Percentiles rank a stretch among this genome's conserved stretches.
Conservation (phyloP, 2,329 filamentous ascomycete species). For the Colletotrichum melonis region DNA sequence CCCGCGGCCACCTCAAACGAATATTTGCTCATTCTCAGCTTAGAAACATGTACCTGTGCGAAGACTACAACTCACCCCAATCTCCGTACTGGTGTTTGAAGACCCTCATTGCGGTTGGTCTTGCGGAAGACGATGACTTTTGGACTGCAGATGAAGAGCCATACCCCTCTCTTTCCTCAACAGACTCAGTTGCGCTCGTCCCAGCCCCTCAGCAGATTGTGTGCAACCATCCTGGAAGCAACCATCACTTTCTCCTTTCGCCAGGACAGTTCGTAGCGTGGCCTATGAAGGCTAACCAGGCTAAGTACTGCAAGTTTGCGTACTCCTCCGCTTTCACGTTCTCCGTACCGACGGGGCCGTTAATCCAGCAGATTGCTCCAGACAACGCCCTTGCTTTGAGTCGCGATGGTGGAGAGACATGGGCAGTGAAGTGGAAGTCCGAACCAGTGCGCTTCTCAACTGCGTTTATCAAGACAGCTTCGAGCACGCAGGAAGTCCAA, state of each 20-base stretch:
- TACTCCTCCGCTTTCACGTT: constrained; percentile 61
- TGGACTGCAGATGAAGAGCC: constrained; percentile 54
- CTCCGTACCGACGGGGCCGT: constrained; percentile 51
- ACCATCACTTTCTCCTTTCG: constrained; percentile 57
- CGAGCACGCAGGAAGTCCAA: not conserved
- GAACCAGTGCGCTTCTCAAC: constrained; percentile 31
- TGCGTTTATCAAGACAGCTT: not conserved
- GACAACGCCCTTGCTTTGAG: constrained; percentile 46
- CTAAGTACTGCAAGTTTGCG: constrained; percentile 60
- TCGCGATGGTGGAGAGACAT: constrained; percentile 45
- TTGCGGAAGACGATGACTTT: constrained; percentile 52
- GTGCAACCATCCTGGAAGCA: constrained; percentile 46
- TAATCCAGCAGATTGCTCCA: constrained; percentile 47
- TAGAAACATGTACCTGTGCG: constrained; percentile 64
- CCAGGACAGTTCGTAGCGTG: constrained; percentile 51
- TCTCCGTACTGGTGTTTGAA: constrained; percentile 67
- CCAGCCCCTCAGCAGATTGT: constrained; percentile 55
- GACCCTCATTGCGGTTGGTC: constrained; percentile 54
- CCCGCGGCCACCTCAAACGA: no score
- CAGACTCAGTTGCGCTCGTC: not conserved
- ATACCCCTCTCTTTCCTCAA: constrained; percentile 34
- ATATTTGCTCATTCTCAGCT: not conserved
- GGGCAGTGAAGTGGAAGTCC: constrained; percentile 45
- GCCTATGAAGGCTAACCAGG: constrained; percentile 52
- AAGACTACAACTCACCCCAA: constrained; percentile 69